Evolutionary conservation across 345 rosid species (phyloP).

Genomic region (Linum trigynum): DNA sequence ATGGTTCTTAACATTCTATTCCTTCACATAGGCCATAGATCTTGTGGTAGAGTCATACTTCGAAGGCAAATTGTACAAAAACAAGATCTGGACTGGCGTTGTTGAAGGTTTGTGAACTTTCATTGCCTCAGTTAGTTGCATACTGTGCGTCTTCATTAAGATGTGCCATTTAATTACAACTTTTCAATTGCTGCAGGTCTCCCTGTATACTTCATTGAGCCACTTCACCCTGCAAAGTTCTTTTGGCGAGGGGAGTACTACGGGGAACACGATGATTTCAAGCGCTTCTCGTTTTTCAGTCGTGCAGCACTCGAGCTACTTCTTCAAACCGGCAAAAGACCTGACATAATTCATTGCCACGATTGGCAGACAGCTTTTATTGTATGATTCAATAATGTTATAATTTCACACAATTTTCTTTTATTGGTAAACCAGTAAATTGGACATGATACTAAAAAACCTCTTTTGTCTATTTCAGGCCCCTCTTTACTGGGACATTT

Average conservation of each 20-base stretch:
- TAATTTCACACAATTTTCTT: slow-evolving; percentile 7
- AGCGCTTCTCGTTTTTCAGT: slow-evolving; percentile 87
- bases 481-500: slow-evolving; percentile 90
- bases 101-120: slow-evolving; percentile 53
- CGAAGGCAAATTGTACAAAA: slow-evolving; percentile 73
- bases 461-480: slow-evolving; percentile 45
- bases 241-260: slow-evolving; percentile 93
- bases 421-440: slow-evolving; percentile 10
- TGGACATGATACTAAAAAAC: slow-evolving; percentile 4
- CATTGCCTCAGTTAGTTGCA: slow-evolving; percentile 1
- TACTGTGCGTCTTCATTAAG: not conserved
- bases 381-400: slow-evolving; percentile 31
- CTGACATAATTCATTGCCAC: slow-evolving; percentile 95
- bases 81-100: slow-evolving; percentile 87
- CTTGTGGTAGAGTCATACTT: slow-evolving; percentile 72
- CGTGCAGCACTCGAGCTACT: slow-evolving; percentile 94
- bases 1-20: slow-evolving; percentile 12
- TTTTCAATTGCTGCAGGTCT: slow-evolving; percentile 50
- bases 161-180: slow-evolving; percentile 24
- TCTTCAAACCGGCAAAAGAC: slow-evolving; percentile 82
- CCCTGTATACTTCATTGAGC: slow-evolving; percentile 93
- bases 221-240: slow-evolving; percentile 88
- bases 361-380: slow-evolving; percentile 99
- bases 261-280: slow-evolving; percentile 93
- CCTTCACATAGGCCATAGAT: slow-evolving; percentile 64